phyloP scores from a whole-genome alignment of 345 rosid genomes.

The Stellera chamaejasme region DNA sequence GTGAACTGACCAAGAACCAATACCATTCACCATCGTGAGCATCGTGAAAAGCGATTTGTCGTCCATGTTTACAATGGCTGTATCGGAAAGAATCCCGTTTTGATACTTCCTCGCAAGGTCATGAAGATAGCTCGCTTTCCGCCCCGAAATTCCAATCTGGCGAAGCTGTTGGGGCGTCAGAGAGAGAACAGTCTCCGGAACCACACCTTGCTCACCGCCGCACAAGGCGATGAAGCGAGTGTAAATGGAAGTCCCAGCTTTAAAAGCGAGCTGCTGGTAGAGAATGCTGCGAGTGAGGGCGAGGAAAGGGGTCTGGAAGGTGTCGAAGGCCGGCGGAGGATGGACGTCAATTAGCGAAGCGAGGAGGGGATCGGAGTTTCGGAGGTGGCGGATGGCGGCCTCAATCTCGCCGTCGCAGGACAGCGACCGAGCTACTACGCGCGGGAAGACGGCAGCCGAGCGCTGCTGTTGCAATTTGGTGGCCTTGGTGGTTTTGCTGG shows the following conservation, averaged over 20 bases:
- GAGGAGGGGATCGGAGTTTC: constrained; percentile 63
- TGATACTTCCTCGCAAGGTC: constrained; percentile 91
- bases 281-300: constrained; percentile 88
- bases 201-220: constrained; percentile 65
- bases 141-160: constrained; percentile 86
- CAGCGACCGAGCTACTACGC: constrained; percentile 57
- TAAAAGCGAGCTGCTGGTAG: constrained; percentile 82
- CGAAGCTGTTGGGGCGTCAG: constrained; percentile 73
- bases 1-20: constrained; percentile 98
- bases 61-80: constrained; percentile 78
- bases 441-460: constrained; percentile 22
- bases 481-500: constrained; percentile 12
- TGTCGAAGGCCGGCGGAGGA: constrained; percentile 68
- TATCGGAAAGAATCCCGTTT: constrained; percentile 77
- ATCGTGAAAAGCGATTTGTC: constrained; percentile 91
- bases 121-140: constrained; percentile 90
- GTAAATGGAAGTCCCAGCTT: constrained; percentile 87
- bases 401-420: constrained; percentile 86
- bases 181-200: constrained; percentile 64
- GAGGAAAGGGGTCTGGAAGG: constrained; percentile 71
- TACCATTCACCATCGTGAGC: constrained; percentile 98
- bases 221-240: constrained; percentile 80
- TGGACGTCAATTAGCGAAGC: constrained; percentile 54
- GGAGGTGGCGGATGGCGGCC: constrained; percentile 66
- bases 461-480: constrained; percentile 32